phyloP scores from a whole-genome alignment of 371 early-diverging fungal species.

The Mortierella sp. region DNA sequence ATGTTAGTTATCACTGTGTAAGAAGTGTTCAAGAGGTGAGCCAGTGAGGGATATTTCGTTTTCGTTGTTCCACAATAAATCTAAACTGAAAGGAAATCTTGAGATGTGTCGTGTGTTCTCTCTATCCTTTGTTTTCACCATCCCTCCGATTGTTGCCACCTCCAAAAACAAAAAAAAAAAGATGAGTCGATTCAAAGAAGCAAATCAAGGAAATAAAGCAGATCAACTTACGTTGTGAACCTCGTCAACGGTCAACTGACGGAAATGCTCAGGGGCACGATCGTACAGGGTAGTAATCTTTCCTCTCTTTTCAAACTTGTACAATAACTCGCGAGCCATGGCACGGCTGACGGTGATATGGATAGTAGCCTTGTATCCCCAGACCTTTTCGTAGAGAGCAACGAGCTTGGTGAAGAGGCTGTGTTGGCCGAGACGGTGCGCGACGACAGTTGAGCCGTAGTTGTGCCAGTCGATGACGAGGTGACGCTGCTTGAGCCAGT shows the following conservation, averaged over 20 bases:
- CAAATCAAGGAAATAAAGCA: background rate
- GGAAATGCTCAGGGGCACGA: slow-evolving; percentile 78
- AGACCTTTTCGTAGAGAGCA: slow-evolving; percentile 74
- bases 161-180: background rate
- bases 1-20: background rate
- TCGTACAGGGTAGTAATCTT: slow-evolving; percentile 79
- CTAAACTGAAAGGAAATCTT: background rate
- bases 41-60: background rate
- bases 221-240: slow-evolving; percentile 67
- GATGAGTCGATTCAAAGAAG: background rate
- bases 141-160: no score
- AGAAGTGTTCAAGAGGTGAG: no score
- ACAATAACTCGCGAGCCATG: slow-evolving; percentile 80
- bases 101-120: background rate
- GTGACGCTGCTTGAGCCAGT: slow-evolving; percentile 70
- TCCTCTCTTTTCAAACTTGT: slow-evolving; percentile 76
- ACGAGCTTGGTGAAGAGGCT: slow-evolving; percentile 73
- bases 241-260: slow-evolving; percentile 66
- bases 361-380: slow-evolving; percentile 81
- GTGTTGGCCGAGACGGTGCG: slow-evolving; percentile 73
- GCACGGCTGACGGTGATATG: slow-evolving; percentile 92
- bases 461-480: slow-evolving; percentile 98
- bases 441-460: slow-evolving; percentile 92
- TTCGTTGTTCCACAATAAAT: no score
- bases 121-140: no score